Evolutionary conservation across 2,329 filamentous ascomycete genomes (phyloP).

Genomic region (Nemania sp.): DNA sequence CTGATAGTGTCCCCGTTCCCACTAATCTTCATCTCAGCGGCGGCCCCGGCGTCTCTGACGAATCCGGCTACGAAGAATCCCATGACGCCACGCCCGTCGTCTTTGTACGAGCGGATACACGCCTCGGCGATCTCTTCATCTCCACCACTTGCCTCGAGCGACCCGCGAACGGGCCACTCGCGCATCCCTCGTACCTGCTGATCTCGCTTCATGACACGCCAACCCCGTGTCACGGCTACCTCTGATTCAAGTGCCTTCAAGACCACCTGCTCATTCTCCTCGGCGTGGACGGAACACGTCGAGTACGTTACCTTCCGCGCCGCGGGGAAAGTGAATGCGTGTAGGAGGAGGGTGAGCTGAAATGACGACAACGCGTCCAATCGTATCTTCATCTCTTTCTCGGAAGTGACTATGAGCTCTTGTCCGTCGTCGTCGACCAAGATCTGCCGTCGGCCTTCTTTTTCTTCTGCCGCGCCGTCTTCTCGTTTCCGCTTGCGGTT

Average conservation of each 20-base stretch:
- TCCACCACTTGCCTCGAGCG: constrained; percentile 52
- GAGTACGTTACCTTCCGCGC: constrained; percentile 84
- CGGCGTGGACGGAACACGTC: constrained; percentile 84
- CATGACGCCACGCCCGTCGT: constrained; percentile 82
- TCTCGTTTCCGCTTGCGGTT: constrained; percentile 54
- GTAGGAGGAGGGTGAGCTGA: constrained; percentile 79
- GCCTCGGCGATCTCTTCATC: constrained; percentile 66
- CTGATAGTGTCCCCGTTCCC: constrained; percentile 20
- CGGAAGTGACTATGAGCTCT: constrained; percentile 56
- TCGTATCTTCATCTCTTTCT: constrained; percentile 48
- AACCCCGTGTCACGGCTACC: constrained; percentile 69
- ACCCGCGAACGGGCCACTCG: constrained; percentile 73
- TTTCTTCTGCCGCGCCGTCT: constrained; percentile 34
- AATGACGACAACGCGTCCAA: constrained; percentile 66
- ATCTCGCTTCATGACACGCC: constrained; percentile 73
- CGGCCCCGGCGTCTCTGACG: constrained; percentile 58
- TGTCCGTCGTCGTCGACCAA: constrained; percentile 61
- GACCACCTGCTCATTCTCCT: constrained; percentile 90
- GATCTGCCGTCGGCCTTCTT: constrained; percentile 34
- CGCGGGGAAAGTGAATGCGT: constrained; percentile 80
- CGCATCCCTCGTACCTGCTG: constrained; percentile 78
- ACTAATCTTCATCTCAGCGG: constrained; percentile 31
- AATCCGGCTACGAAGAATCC: constrained; percentile 96
- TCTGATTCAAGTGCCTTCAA: constrained; percentile 69
- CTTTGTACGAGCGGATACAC: constrained; percentile 82